These are phyloP conservation scores for Magnolia kwangsiensis DNA, from an alignment of 164 flowering plant genomes.

Conservation along the genomic window DNA sequence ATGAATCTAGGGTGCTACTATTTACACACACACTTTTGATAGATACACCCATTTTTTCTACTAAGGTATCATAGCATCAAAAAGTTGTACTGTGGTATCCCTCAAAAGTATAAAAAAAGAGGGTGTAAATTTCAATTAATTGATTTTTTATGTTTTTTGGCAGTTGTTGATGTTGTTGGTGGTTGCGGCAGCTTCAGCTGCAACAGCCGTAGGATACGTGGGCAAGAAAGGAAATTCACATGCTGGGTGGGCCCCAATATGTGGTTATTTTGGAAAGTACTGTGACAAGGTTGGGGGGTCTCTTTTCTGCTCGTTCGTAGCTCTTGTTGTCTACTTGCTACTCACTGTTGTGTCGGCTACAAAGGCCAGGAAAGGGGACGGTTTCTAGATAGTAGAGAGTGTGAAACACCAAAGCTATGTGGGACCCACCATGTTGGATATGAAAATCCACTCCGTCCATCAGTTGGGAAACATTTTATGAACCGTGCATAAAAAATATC, in stretches of 20 bases:
- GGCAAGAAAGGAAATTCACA: conserved; percentile 43
- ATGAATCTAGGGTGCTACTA: too few relatives aligned
- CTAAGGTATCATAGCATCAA: too few relatives aligned
- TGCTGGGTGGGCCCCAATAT: conserved; percentile 48
- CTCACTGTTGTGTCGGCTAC: conserved; percentile 37
- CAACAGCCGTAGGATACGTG: conserved; percentile 47
- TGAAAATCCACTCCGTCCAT: too few relatives aligned
- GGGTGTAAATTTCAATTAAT: not conserved
- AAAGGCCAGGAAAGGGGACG: not conserved
- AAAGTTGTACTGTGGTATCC: too few relatives aligned
- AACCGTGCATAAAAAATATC: too few relatives aligned
- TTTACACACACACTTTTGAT: too few relatives aligned
- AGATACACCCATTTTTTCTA: too few relatives aligned
- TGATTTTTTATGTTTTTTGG: not conserved
- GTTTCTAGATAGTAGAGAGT: not conserved
- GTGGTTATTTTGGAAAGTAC: conserved; percentile 38
- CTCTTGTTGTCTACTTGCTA: conserved; percentile 31
- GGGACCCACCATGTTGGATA: too few relatives aligned
- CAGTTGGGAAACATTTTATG: too few relatives aligned
- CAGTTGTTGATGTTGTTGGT: conserved; percentile 48
- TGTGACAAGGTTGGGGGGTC: conserved; percentile 34
- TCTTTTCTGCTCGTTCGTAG: conserved; percentile 33
- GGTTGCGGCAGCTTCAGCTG: conserved; percentile 49
- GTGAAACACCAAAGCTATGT: too few relatives aligned
- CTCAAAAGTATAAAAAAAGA: too few relatives aligned